These are phyloP conservation scores for Phlegmacium glaucopus DNA, from an alignment of 768 basidiomycete species.

Conservation along the genomic window DNA sequence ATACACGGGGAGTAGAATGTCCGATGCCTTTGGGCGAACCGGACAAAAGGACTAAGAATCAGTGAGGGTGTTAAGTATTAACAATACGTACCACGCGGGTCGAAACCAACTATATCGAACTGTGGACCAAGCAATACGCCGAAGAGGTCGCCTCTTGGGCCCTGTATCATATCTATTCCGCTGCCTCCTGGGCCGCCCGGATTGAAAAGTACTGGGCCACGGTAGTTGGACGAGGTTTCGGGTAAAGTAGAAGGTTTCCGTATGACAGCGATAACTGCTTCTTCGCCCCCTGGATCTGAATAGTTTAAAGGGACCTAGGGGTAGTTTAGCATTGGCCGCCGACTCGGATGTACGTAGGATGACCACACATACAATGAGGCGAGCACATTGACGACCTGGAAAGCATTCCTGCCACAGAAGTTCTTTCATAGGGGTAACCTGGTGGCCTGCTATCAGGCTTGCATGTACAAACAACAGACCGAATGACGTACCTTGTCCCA, in stretches of 20 bases:
- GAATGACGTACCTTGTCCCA: no score
- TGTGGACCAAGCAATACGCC: conserved; percentile 34
- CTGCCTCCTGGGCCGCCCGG: conserved; percentile 49
- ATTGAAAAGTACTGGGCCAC: conserved; percentile 43
- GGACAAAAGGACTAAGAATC: neutral
- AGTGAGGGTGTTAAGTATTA: neutral
- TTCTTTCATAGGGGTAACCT: conserved; percentile 4
- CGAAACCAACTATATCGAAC: conserved; percentile 46
- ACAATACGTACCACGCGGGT: conserved; percentile 47
- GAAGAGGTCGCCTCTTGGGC: conserved; percentile 18
- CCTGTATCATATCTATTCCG: conserved; percentile 30
- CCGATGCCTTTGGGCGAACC: conserved; percentile 25
- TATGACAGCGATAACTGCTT: conserved; percentile 39
- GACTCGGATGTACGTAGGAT: neutral
- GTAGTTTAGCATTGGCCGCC: neutral
- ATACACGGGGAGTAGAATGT: conserved; percentile 30
- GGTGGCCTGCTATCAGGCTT: no score
- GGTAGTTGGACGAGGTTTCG: conserved; percentile 26
- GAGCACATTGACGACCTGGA: conserved; percentile 5
- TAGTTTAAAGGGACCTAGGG: conserved; percentile 20
- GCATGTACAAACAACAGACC: no score
- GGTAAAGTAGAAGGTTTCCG: conserved; percentile 35
- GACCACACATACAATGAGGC: conserved; percentile 4
- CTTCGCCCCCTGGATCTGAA: conserved; percentile 32
- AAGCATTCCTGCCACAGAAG: conserved; percentile 6